Conservation (phyloP, 352 stramenopile genomes). For the Phytophthora litchii region DNA sequence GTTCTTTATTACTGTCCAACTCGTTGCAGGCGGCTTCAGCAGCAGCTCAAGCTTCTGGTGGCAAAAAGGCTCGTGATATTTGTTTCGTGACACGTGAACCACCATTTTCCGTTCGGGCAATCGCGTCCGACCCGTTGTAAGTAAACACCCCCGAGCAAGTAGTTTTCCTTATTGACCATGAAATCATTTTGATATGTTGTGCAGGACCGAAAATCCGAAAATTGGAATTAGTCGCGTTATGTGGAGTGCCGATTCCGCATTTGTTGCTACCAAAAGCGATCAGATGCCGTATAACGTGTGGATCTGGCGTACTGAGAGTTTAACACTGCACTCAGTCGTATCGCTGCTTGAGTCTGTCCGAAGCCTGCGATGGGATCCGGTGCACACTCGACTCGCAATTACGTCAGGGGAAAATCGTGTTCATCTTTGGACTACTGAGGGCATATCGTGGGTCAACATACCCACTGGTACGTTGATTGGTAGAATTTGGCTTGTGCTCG, state of each 20-base stretch:
- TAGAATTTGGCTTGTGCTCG: neutral
- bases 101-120: slow-evolving; percentile 75
- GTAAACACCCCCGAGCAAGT: slow-evolving; percentile 1
- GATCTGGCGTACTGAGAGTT: slow-evolving; percentile 81
- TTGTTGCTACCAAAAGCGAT: slow-evolving; percentile 80
- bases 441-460: slow-evolving; percentile 79
- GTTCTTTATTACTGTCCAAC: slow-evolving; percentile 52
- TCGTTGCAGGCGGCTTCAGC: slow-evolving; percentile 65
- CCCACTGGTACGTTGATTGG: slow-evolving; percentile 41
- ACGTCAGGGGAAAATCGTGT: slow-evolving; percentile 67
- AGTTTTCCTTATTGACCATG: no score
- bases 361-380: slow-evolving; percentile 68
- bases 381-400: slow-evolving; percentile 55
- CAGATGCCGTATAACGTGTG: slow-evolving; percentile 87
- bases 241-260: slow-evolving; percentile 75
- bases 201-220: slow-evolving; percentile 72
- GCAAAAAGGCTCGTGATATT: slow-evolving; percentile 55
- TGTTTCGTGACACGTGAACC: slow-evolving; percentile 73
- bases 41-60: slow-evolving; percentile 58
- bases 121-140: slow-evolving; percentile 71
- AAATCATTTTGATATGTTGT: neutral
- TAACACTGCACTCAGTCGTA: slow-evolving; percentile 69
- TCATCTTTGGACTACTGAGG: slow-evolving; percentile 68
- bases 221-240: slow-evolving; percentile 69
- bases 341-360: slow-evolving; percentile 69